Evolutionary conservation across 768 basidiomycete species (phyloP).

Genomic region (Kwoniella sp.): DNA sequence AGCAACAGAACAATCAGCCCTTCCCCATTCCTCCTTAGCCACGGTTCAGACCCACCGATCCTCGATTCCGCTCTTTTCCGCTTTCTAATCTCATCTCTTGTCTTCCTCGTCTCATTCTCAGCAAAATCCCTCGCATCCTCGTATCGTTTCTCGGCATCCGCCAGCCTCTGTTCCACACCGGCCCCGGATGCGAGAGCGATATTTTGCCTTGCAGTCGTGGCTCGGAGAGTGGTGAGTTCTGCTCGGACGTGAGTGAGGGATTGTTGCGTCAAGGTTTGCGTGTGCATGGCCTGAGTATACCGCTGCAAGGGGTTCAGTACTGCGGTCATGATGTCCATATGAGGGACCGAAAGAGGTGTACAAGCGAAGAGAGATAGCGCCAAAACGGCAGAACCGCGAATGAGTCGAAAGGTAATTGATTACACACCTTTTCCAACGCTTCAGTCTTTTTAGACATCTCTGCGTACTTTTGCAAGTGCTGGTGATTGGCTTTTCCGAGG

Average conservation of each 20-base stretch:
- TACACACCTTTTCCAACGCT: constrained; percentile 51
- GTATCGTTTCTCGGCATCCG: constrained; percentile 41
- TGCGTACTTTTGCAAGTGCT: constrained; percentile 43
- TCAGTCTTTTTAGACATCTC: constrained; percentile 50
- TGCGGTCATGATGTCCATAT: neutral
- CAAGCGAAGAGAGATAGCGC: neutral
- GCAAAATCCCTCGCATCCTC: constrained; percentile 43
- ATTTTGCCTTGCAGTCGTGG: constrained; percentile 38
- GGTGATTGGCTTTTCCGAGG: constrained; percentile 47
- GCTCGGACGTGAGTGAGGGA: constrained; percentile 53
- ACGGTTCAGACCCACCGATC: constrained; percentile 32
- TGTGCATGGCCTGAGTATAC: constrained; percentile 52
- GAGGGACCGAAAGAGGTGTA: neutral
- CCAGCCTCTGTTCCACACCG: constrained; percentile 43
- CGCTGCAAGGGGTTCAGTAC: constrained; percentile 31
- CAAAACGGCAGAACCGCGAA: neutral
- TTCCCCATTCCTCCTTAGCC: neutral
- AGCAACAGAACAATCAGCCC: neutral
- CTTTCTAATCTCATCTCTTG: constrained; percentile 43
- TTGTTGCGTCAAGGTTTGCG: constrained; percentile 53
- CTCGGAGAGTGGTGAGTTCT: constrained; percentile 48
- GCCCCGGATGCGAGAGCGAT: constrained; percentile 40
- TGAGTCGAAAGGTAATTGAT: neutral
- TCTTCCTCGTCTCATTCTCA: constrained; percentile 37
- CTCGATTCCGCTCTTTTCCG: constrained; percentile 44